Evolutionary conservation across 2,329 filamentous ascomycete genomes (phyloP).

Genomic region (Lecanosticta acicola): DNA sequence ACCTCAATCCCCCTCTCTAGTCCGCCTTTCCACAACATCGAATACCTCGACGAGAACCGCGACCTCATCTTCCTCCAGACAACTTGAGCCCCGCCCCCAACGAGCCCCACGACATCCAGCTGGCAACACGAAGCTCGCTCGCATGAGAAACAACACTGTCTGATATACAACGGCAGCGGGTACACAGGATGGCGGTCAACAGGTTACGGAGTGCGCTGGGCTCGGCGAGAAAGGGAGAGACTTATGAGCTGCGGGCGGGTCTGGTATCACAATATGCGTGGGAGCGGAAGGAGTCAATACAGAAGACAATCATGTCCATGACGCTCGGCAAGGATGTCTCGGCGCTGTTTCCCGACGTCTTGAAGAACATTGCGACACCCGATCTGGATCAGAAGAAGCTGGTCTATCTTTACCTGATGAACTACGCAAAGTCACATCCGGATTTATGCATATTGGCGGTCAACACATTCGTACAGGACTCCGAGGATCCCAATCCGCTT

Average conservation of each 20-base stretch:
- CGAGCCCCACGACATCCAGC: not conserved
- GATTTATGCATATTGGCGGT: slow-evolving; percentile 97
- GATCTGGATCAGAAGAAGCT: slow-evolving; percentile 99
- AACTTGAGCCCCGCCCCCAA: too few species aligned
- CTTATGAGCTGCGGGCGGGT: slow-evolving; percentile 91
- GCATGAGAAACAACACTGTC: not conserved
- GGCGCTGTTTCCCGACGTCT: slow-evolving; percentile 88
- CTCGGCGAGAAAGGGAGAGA: slow-evolving; percentile 92
- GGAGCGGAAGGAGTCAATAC: slow-evolving; percentile 96
- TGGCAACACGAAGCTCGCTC: not conserved
- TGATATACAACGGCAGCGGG: not conserved
- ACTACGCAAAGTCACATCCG: slow-evolving; percentile 98
- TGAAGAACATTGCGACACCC: slow-evolving; percentile 95
- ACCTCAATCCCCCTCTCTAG: not conserved
- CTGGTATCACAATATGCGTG: slow-evolving; percentile 98
- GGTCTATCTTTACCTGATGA: slow-evolving; percentile 98
- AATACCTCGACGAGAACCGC: too few species aligned
- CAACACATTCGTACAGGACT: slow-evolving; percentile 98
- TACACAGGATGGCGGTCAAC: slow-evolving; percentile 75
- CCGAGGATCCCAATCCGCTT: slow-evolving; percentile 94
- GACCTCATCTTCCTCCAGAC: too few species aligned
- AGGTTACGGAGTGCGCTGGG: slow-evolving; percentile 91
- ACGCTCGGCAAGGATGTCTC: slow-evolving; percentile 98
- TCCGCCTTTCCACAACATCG: too few species aligned
- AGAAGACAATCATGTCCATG: slow-evolving; percentile 99